These are phyloP conservation scores for Arctium minus DNA, from an alignment of 129 eudicot genomes.

Conservation along the genomic window DNA sequence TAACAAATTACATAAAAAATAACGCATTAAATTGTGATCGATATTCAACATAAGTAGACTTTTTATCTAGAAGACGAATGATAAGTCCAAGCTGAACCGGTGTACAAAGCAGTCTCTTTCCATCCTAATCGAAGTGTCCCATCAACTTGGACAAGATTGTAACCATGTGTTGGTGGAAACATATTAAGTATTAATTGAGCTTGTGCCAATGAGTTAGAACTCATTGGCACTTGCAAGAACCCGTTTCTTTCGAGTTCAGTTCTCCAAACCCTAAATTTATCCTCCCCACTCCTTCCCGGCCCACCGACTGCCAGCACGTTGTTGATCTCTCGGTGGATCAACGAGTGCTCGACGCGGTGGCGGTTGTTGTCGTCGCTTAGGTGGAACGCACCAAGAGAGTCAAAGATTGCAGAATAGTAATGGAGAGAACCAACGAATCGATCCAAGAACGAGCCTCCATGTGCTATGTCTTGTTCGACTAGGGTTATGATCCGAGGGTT, in stretches of 20 bases:
- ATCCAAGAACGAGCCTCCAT: conserved; percentile 78
- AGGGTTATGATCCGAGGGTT: conserved; percentile 62
- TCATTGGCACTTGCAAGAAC: conserved; percentile 70
- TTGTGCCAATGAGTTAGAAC: conserved; percentile 71
- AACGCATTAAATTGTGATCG: conserved; percentile 4
- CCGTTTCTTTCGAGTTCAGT: conserved; percentile 52
- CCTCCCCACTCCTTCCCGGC: conserved; percentile 80
- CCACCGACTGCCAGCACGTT: conserved; percentile 78
- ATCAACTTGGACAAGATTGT: conserved; percentile 55
- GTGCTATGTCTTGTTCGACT: conserved; percentile 73
- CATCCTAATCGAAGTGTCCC: conserved; percentile 75
- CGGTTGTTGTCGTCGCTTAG: conserved; percentile 50
- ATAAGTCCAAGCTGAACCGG: conserved; percentile 89
- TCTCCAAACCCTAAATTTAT: conserved; percentile 69
- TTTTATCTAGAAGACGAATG: conserved; percentile 36
- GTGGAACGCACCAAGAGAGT: conserved; percentile 63
- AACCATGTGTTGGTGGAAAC: conserved; percentile 63
- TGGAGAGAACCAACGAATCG: conserved; percentile 78
- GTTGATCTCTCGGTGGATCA: conserved; percentile 65
- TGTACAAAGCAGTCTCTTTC: conserved; percentile 78
- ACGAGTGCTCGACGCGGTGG: conserved; percentile 47
- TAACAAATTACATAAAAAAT: neutral
- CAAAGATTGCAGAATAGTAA: conserved; percentile 74
- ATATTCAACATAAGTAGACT: conserved; percentile 14
- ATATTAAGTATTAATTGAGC: conserved; percentile 74